Conservation (phyloP, 2,329 filamentous ascomycete species). For the Fusarium algeriense region DNA sequence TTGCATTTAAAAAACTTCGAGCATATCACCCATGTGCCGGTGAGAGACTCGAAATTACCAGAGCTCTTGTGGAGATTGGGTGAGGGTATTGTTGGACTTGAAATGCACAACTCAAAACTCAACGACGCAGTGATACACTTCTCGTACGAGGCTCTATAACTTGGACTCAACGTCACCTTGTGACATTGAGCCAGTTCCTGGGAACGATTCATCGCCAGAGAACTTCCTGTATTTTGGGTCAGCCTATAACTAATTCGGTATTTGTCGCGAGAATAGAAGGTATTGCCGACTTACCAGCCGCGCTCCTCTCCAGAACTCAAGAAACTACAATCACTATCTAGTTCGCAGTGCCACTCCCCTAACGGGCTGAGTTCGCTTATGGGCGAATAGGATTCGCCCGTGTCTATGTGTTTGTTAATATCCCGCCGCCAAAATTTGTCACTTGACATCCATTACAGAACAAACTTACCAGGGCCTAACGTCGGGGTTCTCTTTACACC, state of each 20-base stretch:
- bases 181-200: slow-evolving; percentile 54
- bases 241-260: slow-evolving; percentile 31
- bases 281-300: slow-evolving; percentile 76
- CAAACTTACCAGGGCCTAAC: slow-evolving; percentile 31
- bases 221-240: slow-evolving; percentile 56
- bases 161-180: slow-evolving; percentile 49
- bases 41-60: not conserved
- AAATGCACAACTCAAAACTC: slow-evolving; percentile 1
- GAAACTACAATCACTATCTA: slow-evolving; percentile 89
- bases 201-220: slow-evolving; percentile 69
- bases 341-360: slow-evolving; percentile 83
- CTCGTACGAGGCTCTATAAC: slow-evolving; percentile 42
- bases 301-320: slow-evolving; percentile 84
- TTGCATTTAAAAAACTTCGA: slow-evolving; percentile 4
- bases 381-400: slow-evolving; percentile 19
- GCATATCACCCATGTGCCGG: not conserved
- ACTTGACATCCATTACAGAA: slow-evolving; percentile 16
- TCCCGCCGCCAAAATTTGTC: slow-evolving; percentile 4
- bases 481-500: slow-evolving; percentile 16
- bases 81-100: not conserved
- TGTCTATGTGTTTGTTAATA: slow-evolving; percentile 32
- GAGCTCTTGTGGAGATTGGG: slow-evolving; percentile 1
- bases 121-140: slow-evolving; percentile 9
- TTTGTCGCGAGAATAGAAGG: slow-evolving; percentile 14
- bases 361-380: slow-evolving; percentile 46